Evolutionary conservation across 2,329 filamentous ascomycete genomes (phyloP).

Genomic region (Dactylellina sp.): DNA sequence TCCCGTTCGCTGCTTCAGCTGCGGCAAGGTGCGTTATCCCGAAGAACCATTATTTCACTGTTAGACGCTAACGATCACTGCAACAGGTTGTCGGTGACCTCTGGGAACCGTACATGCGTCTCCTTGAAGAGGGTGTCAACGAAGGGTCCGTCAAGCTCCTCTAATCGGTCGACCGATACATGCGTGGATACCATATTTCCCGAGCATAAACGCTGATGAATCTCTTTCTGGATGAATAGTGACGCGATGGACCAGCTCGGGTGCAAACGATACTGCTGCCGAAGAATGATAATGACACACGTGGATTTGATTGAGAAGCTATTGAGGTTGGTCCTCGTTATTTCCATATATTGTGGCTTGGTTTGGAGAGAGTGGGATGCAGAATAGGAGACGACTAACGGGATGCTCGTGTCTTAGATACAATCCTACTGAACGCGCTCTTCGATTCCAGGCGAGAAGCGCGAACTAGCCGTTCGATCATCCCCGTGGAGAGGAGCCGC

Average conservation of each 20-base stretch:
- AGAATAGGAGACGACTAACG: constrained; percentile 13
- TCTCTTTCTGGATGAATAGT: constrained; percentile 66
- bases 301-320: constrained; percentile 99
- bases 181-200: neutral
- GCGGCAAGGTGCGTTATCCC: constrained; percentile 81
- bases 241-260: constrained; percentile 96
- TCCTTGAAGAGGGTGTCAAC: constrained; percentile 80
- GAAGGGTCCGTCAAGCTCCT: constrained; percentile 73
- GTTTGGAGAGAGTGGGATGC: no score
- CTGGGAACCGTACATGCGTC: constrained; percentile 88
- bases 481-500: neutral
- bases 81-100: constrained; percentile 91
- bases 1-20: constrained; percentile 97
- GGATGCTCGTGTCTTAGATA: constrained; percentile 28
- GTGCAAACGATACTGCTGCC: constrained; percentile 96
- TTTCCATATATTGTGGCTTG: neutral
- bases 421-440: constrained; percentile 49
- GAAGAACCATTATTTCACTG: constrained; percentile 18
- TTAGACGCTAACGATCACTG: constrained; percentile 28
- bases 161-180: neutral
- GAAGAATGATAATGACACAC: constrained; percentile 99
- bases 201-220: constrained; percentile 6
- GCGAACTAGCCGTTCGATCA: constrained; percentile 24
- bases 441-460: constrained; percentile 51
- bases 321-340: constrained; percentile 73